Evolutionary conservation across 805 yeast species (phyloP).

Genomic region (Metschnikowia colocasiae): DNA sequence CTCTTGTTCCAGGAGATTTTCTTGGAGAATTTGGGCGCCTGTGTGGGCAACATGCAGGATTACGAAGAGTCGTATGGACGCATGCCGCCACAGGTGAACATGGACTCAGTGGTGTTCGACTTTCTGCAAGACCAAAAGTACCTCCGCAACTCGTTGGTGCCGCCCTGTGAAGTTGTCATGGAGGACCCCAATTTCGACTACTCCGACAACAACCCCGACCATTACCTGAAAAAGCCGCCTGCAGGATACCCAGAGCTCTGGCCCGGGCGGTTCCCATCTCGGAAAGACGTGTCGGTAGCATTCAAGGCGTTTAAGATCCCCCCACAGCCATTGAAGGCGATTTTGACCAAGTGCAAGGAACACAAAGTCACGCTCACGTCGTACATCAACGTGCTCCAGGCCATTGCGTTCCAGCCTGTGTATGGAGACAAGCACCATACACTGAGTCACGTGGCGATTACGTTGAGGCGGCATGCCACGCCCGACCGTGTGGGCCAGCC

Average conservation of each 20-base stretch:
- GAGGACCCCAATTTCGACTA: conserved; percentile 27
- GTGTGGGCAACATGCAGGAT: conserved; percentile 10
- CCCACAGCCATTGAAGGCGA: conserved; percentile 21
- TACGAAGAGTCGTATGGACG: conserved; percentile 14
- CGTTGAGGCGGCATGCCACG: conserved; percentile 27
- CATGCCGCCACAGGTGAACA: conserved; percentile 5
- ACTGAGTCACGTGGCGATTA: conserved; percentile 29
- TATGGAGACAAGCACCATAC: conserved; percentile 25
- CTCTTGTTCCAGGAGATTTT: conserved; percentile 33
- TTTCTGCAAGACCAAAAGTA: conserved; percentile 18
- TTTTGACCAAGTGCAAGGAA: conserved; percentile 27
- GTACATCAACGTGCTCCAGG: conserved; percentile 24
- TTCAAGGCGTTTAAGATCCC: conserved; percentile 28
- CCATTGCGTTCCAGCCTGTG: conserved; percentile 28
- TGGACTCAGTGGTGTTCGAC: conserved; percentile 21
- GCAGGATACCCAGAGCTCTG: conserved; percentile 23
- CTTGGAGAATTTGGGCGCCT: conserved; percentile 24
- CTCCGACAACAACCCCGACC: conserved; percentile 23
- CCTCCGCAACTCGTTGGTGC: conserved; percentile 30
- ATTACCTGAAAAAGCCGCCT: conserved; percentile 22
- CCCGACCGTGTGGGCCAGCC: conserved; percentile 11
- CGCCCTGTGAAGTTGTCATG: conserved; percentile 32
- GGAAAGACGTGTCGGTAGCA: conserved; percentile 16
- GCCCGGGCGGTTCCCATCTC: conserved; percentile 29
- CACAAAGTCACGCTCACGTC: conserved; percentile 33